Conservation (phyloP, 345 rosid species). For the Eutrema japonicum region DNA sequence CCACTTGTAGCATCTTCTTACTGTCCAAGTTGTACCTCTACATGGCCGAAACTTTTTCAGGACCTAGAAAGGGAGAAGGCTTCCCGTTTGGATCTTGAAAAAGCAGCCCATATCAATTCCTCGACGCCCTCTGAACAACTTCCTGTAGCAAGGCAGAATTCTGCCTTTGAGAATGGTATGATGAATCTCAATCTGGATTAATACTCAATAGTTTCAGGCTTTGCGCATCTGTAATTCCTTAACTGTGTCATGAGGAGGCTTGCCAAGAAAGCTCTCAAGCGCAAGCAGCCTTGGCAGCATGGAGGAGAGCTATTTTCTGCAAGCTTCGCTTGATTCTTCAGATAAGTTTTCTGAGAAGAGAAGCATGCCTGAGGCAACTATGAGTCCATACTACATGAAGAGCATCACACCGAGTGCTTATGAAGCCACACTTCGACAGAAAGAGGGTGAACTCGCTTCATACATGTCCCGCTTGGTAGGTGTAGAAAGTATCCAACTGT, state of each 20-base stretch:
- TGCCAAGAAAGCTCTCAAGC: slow-evolving; percentile 76
- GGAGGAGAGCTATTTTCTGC: slow-evolving; percentile 97
- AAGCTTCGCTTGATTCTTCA: slow-evolving; percentile 89
- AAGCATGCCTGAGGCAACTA: slow-evolving; percentile 61
- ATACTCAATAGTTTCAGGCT: slow-evolving; percentile 1
- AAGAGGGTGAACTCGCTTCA: slow-evolving; percentile 98
- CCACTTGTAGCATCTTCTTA: slow-evolving; percentile 14
- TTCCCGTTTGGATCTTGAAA: slow-evolving; percentile 86
- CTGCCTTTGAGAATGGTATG: slow-evolving; percentile 76
- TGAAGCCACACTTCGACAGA: slow-evolving; percentile 94
- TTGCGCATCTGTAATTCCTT: slow-evolving; percentile 26
- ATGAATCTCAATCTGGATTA: slow-evolving; percentile 26
- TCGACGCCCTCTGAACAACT: slow-evolving; percentile 61
- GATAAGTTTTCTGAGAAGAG: slow-evolving; percentile 78
- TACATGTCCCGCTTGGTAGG: slow-evolving; percentile 97
- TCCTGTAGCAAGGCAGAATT: slow-evolving; percentile 58
- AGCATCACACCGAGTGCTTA: slow-evolving; percentile 93
- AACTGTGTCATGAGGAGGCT: slow-evolving; percentile 56
- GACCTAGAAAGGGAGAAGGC: slow-evolving; percentile 90
- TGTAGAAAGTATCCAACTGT: slow-evolving; percentile 3
- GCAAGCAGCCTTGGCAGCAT: slow-evolving; percentile 90
- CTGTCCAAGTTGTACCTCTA: slow-evolving; percentile 11
- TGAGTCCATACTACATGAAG: slow-evolving; percentile 88
- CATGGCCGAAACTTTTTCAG: slow-evolving; percentile 46
- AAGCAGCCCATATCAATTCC: slow-evolving; percentile 58